Base-by-base conservation (phyloP, 495 filamentous ascomycete species). In the Pseudoneurospora amorphoporcata region DNA sequence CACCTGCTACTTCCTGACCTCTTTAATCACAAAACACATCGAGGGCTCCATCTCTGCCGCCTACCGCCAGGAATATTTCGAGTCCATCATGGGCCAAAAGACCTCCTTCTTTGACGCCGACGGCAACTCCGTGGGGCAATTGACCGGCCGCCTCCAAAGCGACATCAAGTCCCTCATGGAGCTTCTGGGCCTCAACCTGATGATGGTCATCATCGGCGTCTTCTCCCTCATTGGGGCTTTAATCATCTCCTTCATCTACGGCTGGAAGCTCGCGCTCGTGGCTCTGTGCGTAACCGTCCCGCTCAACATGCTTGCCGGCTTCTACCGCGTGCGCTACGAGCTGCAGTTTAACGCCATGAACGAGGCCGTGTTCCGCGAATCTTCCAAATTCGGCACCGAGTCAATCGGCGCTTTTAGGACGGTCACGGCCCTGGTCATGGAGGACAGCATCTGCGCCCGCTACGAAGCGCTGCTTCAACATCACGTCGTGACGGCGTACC, bases 141-240 rank as follows among this genome's bases (percentile, higher is more conserved):
- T 94, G 40, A 87, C 86, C 8, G 84, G 88, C 4, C 84, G 85
- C 8, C 82, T 92, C 3, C 84, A 86, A 9, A 83, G 83, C 68
- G 86, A 90, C 70, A 88, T 90, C 4, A 88, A 85, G 41, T 83
- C 87, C 14, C 76, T 92, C 0, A 87, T 92, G 76, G 89, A 92
- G 69, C 81, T 92, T 3, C 77, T 91, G 29, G 87, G 88, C 9
- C 76, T 83, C 35, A 89, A 89, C 73, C 82, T 88, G 77, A 84
- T 83, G 72, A 82, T 86, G 81, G 75, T 87, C 19, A 81, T 86
- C 72, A 82, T 85, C 41, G 84, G 85, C 42, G 69, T 86, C 45
- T 83, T 88, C 70, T 85, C 81, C 35, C 71, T 90, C 32, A 73
- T 85, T 40, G 85, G 85, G 29, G 82, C 82, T 14, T 76, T 86